Evolutionary conservation across 768 basidiomycete species (phyloP), one percentile per base, ranked within the genome.

Genomic region (Tubosaeta brunneosetosa): DNA sequence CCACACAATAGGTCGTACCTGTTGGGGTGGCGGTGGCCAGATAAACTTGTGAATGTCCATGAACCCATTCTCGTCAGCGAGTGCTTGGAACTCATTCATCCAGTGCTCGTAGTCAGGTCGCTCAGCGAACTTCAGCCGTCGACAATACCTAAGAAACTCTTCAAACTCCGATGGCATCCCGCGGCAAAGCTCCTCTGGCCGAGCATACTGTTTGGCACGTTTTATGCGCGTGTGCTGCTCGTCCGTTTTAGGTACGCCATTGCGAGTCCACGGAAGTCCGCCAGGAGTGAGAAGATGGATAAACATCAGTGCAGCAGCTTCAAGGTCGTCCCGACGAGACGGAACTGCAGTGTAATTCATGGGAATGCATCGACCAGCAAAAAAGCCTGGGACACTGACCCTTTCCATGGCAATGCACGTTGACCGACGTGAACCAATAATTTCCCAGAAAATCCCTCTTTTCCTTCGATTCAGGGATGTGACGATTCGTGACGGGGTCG

Each of bases 391-490:
- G 49, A 60, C 34, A 58, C 71, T 56, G 55, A 86, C 88, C 85
- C 76, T 81, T 83, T 49, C 85, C 84, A 44, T 81, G 80, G 59
- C 88, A 91, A 66, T 91, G 88, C 11, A 90, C 88, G 37, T 78
- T 80, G 4, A 90, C 78, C 11, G 88, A 84, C 72, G 81, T 83
- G 64, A 91, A 91, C 86, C 86, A 91, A 63, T 89, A 91, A 64
- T 91, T 91, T 25, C 88, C 88, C 48, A 90, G 82, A 57, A 91
- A 90, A 60, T 88, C 84, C 38, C 86, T 80, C 63, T 82, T 83
- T 29, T 69, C 70, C 48, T 77, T 81, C 59, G 82, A 83, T 51
- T 89, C 84, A 16, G 82, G 80, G 52, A 91, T 86, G 60, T 91
- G 88, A n/a, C 78, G 77, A 40, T 69, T 75, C 3, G 85, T 87